Evolutionary conservation across 148 eudicot genomes (phyloP).

Genomic region (Silene latifolia): DNA sequence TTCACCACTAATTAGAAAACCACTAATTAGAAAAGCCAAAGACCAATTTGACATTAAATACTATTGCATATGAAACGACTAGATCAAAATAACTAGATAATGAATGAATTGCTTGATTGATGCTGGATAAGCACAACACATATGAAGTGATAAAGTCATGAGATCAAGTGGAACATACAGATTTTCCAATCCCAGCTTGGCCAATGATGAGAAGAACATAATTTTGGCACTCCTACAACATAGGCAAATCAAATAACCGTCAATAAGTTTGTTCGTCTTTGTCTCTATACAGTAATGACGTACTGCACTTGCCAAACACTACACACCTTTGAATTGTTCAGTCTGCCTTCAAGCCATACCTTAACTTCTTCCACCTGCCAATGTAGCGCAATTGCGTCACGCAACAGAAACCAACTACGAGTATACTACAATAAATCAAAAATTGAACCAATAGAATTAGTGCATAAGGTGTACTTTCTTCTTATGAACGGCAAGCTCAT

Average conservation of each 20-base stretch:
- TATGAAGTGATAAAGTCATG: background rate
- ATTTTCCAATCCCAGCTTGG: constrained; percentile 93
- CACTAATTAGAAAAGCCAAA: background rate
- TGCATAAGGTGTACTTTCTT: constrained; percentile 60
- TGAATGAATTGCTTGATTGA: background rate
- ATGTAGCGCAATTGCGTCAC: constrained; percentile 11
- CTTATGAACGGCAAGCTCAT: constrained; percentile 85
- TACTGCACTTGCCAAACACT: background rate
- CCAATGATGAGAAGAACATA: constrained; percentile 77
- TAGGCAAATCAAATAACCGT: constrained; percentile 8
- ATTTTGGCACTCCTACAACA: constrained; percentile 40
- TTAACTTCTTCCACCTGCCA: constrained; percentile 90
- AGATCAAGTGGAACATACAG: constrained; percentile 49
- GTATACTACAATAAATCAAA: background rate
- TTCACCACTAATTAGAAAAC: background rate
- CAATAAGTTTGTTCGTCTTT: background rate
- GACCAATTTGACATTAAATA: background rate
- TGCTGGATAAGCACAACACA: background rate
- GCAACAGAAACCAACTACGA: background rate
- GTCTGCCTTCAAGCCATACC: constrained; percentile 67
- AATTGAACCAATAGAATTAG: background rate
- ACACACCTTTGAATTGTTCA: constrained; percentile 47
- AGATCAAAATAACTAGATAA: background rate
- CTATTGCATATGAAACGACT: background rate
- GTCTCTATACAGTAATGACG: background rate